Base-by-base conservation (phyloP, 345 rosid species). In the Carallia pectinifolia region DNA sequence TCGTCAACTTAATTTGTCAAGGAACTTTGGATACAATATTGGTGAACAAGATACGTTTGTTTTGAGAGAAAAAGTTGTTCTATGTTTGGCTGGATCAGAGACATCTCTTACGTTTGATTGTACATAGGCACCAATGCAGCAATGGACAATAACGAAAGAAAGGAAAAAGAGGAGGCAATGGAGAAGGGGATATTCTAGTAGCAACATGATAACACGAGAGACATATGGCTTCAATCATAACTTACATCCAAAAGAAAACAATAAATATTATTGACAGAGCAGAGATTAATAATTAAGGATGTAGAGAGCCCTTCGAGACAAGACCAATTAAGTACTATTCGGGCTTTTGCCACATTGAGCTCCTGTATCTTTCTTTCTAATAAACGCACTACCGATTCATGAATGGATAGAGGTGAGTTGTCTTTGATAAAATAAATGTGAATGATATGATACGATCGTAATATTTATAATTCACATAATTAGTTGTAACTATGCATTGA, bases 191-290 rank as follows among this genome's bases (percentile, higher is more conserved):
- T 4, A 10, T 55, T 7, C 12, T 10, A 12, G 47, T 10, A 23
- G 17, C 31, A 23, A 23, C 59, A 23, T 7, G 69, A 72, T 67
- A 55, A 8, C 27, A 1, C 4, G 59, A 23, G 31, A 7, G 31
- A 55, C 59, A 8, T 8, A 7, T 23, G 59, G 59, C 33, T 55
- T 7, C 4, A 8, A 7, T 23, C 6, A 8, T 5, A 55, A 55
- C 59, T 9, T 64, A 62, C 62, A 64, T 81, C 81, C 81, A 71
- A 77, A n/a, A 37, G 74, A 50, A 71, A 76, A 60, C 62, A 61
- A 69, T 70, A 66, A 23, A 73, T 72, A 61, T 73, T 61, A 64
- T 68, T 59, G 34, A 69, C 67, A 63, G 53, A 53, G 58, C 10
- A 29, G 7, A 23, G 30, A n/a, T 68, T 36, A 58, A 54, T 54